Base-by-base conservation (phyloP, 2,329 filamentous ascomycete species). In the Coleophoma eucalyptorum region DNA sequence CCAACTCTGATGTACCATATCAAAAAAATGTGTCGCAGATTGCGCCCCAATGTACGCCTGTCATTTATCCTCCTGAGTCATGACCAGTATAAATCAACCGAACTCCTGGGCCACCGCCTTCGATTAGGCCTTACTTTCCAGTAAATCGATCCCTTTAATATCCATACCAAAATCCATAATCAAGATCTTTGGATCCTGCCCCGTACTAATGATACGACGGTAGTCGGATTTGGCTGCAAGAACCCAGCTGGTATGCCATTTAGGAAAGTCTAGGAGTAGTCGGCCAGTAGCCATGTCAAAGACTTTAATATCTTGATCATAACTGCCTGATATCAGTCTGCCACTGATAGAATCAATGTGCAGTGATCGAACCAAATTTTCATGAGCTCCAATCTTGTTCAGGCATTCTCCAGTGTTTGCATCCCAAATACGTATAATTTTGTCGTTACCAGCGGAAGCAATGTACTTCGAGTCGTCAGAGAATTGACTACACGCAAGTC, bases 171-270 rank as follows among this genome's bases (percentile, higher is more conserved):
- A 99, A 72, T 99, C 94, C 78, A 97, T 86, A 53, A 99, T 87
- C 52, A 97, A 73, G 47, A 95, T 91, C 65, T 95, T 87, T 33
- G 92, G 89, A 63, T 97, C 92, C 69, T 99, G 94, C 46, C 92
- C 94, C 1, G 93, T 96, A 61, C 90, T 94, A 55, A 99, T 89
- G 56, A 99, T 94, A 55, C 94, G 84, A 52, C 93, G 80, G 69
- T 97, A 97, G 66, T 99, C 93, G 56, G 89, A 92, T 77, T 97
- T 97, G 47, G 94, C 94, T 57, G 90, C 92, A 52, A 99, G 74
- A 64, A 99, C 95, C 94, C 94, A 99, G 70, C 90, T 96, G 11
- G 87, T 87, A 52, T 96, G 96, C 91, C 92, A 97, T 59, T 89
- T 85, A n/a, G 91, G 89, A 62, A 97, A 93, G 60, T 91, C 86